A percentile compares a stretch with the other conserved stretches of the same genome.
Conservation (phyloP, 2,329 filamentous ascomycete species). For the Aspergillus proliferans region DNA sequence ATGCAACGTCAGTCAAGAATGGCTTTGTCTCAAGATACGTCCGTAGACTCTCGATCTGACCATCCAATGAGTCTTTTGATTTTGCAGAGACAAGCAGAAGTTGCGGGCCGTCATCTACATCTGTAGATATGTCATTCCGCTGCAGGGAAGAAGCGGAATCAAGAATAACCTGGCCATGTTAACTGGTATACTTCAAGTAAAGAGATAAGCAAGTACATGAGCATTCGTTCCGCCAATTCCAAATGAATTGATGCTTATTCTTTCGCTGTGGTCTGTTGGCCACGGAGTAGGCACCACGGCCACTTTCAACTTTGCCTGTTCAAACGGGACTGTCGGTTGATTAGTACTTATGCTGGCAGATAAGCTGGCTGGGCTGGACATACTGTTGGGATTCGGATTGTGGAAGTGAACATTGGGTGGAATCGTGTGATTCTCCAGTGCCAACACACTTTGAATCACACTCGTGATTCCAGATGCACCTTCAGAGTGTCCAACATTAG, state of each 20-base stretch:
- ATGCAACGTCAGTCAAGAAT: constrained; percentile 1
- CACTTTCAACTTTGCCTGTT: constrained; percentile 3
- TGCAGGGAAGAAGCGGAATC: neutral
- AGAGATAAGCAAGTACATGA: constrained; percentile 1
- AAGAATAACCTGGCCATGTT: neutral
- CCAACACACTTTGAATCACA: constrained; percentile 15
- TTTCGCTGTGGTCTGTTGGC: constrained; percentile 9
- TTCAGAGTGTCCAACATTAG: constrained; percentile 18
- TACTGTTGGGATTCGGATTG: constrained; percentile 16
- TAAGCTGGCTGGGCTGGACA: neutral
- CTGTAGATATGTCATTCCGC: neutral
- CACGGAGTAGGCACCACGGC: constrained; percentile 9
- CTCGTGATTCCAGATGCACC: constrained; percentile 14
- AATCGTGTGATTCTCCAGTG: constrained; percentile 13
- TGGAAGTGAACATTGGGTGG: constrained; percentile 16
- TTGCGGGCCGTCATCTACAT: neutral
- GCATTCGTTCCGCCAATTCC: constrained; percentile 16
- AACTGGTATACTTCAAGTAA: neutral
- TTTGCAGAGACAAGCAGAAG: constrained; percentile 3
- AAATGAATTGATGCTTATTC: constrained; percentile 23
- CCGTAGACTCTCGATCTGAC: neutral
- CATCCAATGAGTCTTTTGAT: neutral
- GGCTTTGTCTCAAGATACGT: neutral
- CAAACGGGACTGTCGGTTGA: constrained; percentile 6
- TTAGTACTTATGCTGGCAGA: neutral